Percentiles rank a stretch among this genome's conserved stretches.
These are phyloP conservation scores for Ophiosphaerella korrae DNA, from an alignment of 2,329 filamentous ascomycete species.

Conservation along the genomic window DNA sequence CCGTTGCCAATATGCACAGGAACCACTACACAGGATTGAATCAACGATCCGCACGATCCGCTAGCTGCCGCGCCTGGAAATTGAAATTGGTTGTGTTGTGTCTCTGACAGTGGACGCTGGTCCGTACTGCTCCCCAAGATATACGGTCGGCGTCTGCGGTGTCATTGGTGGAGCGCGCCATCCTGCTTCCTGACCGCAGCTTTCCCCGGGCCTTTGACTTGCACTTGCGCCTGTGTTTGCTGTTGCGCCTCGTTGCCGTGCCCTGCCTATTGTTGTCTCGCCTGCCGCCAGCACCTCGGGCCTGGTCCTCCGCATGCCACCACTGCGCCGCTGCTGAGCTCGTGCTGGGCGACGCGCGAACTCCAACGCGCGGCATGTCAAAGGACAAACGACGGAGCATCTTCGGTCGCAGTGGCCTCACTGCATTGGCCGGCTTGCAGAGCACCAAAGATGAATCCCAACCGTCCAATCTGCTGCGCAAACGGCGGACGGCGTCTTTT, in stretches of 20 bases:
- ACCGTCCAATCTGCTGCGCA: conserved; percentile 43
- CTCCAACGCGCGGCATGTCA: conserved; percentile 37
- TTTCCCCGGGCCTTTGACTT: not conserved
- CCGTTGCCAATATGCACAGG: too few relatives aligned
- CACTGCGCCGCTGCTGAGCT: conserved; percentile 29
- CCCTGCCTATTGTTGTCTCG: too few relatives aligned
- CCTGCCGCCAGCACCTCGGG: not conserved
- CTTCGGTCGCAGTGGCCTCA: conserved; percentile 42
- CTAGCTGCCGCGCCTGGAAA: too few relatives aligned
- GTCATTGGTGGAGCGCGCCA: conserved; percentile 13
- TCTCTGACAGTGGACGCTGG: too few relatives aligned
- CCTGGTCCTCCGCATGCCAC: conserved; percentile 26
- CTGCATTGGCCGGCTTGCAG: conserved; percentile 34
- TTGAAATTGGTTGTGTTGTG: too few relatives aligned
- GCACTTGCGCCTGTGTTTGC: not conserved
- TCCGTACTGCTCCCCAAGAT: conserved; percentile 6
- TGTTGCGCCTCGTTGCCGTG: not conserved
- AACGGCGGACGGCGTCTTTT: conserved; percentile 45
- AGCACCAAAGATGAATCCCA: conserved; percentile 41
- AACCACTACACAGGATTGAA: too few relatives aligned
- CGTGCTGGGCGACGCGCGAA: conserved; percentile 35
- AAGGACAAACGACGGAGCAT: conserved; percentile 46
- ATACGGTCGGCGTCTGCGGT: conserved; percentile 13
- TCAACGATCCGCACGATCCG: too few relatives aligned
- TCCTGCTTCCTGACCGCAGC: conserved; percentile 1